These are phyloP conservation scores for Trichoderma guizhouense DNA, from an alignment of 2,329 filamentous ascomycete genomes.

Conservation along the genomic window DNA sequence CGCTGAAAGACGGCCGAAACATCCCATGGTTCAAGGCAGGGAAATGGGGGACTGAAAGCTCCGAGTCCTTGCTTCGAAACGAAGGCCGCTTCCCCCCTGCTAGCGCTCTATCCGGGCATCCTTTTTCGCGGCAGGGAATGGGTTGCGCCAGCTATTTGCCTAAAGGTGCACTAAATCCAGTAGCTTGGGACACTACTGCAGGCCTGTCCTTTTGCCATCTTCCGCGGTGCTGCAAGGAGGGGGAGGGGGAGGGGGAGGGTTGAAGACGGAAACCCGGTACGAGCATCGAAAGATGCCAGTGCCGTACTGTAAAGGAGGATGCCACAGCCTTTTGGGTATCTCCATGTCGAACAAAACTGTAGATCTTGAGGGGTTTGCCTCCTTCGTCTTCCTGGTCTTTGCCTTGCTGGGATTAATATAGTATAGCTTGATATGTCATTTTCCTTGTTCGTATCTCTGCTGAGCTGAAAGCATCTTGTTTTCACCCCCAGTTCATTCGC, in stretches of 20 bases:
- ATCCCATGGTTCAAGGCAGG: not conserved
- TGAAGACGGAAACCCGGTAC: not conserved
- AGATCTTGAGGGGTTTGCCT: too few relatives aligned
- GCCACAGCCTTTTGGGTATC: not conserved
- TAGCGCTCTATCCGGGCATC: not conserved
- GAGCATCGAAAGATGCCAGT: not conserved
- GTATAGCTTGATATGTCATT: not conserved
- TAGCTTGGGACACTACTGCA: slow-evolving; percentile 1
- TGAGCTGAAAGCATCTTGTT: not conserved
- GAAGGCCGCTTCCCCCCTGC: not conserved
- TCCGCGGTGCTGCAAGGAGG: not conserved
- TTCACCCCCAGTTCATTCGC: not conserved
- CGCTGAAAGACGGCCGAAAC: not conserved
- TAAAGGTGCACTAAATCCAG: not conserved
- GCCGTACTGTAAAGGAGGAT: not conserved
- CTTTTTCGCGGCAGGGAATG: not conserved
- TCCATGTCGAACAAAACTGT: not conserved
- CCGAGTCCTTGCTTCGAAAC: not conserved
- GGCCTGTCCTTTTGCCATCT: not conserved
- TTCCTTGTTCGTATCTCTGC: not conserved
- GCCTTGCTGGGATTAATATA: not conserved
- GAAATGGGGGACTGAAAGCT: not conserved
- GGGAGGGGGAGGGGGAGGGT: not conserved
- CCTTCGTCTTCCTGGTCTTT: not conserved
- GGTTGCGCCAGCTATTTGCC: not conserved